These are phyloP conservation scores for Allium fistulosum DNA, from an alignment of 106 monocot species.

Conservation along the genomic window DNA sequence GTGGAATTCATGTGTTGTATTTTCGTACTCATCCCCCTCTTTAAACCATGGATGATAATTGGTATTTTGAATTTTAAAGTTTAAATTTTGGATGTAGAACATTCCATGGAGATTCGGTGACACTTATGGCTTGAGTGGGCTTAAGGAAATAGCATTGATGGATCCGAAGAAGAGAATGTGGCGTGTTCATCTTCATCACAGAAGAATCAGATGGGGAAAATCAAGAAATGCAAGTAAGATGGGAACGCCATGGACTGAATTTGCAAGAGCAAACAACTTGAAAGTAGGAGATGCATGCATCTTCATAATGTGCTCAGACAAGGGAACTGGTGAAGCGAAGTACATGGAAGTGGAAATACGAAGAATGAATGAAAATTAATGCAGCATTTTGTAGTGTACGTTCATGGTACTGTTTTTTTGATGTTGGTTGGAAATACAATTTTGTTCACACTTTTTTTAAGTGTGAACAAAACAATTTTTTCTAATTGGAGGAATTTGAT, in stretches of 20 bases:
- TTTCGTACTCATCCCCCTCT: too few species aligned
- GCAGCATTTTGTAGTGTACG: too few species aligned
- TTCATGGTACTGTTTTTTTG: too few species aligned
- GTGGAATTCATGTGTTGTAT: too few species aligned
- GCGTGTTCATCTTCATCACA: not conserved
- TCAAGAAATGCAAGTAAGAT: not conserved
- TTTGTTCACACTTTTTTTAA: too few species aligned
- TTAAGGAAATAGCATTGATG: not conserved
- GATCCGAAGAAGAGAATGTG: not conserved
- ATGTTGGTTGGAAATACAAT: too few species aligned
- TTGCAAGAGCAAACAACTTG: slow-evolving; percentile 1
- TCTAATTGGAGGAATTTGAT: too few species aligned
- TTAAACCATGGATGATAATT: too few species aligned
- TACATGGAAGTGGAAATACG: not conserved
- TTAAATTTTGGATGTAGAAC: not conserved
- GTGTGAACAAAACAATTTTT: too few species aligned
- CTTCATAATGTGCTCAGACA: not conserved
- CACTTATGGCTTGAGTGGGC: not conserved
- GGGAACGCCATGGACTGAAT: not conserved
- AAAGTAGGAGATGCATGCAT: slow-evolving; percentile 2
- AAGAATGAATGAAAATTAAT: not conserved
- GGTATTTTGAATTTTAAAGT: not conserved
- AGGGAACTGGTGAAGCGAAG: not conserved
- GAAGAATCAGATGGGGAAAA: not conserved
- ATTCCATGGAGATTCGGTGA: not conserved